phyloP scores from a whole-genome alignment of 148 eudicot species.

The Rhododendron kiyosumense region DNA sequence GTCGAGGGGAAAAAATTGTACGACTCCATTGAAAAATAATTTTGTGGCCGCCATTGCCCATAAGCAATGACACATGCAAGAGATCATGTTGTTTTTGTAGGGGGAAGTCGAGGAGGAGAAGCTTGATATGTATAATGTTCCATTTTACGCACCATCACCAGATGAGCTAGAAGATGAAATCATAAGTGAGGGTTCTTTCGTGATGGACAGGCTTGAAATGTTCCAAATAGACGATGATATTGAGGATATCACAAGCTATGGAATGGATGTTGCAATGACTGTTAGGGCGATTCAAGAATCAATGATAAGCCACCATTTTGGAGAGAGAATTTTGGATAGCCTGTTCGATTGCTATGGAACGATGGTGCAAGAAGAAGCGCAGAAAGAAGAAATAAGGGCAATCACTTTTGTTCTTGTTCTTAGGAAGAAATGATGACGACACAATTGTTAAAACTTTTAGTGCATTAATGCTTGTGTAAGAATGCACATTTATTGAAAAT shows the following conservation, averaged over 20 bases:
- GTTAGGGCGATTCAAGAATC: slow-evolving; percentile 86
- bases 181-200: slow-evolving; percentile 61
- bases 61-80: not conserved
- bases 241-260: slow-evolving; percentile 33
- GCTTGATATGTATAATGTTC: slow-evolving; percentile 66
- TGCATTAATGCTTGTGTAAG: too few species aligned
- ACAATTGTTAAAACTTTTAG: not conserved
- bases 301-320: slow-evolving; percentile 69
- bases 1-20: not conserved
- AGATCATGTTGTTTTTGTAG: slow-evolving; percentile 22
- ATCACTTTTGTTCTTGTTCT: slow-evolving; percentile 47
- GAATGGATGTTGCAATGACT: slow-evolving; percentile 52
- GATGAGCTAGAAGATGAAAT: slow-evolving; percentile 66
- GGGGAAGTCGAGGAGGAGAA: slow-evolving; percentile 62
- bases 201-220: slow-evolving; percentile 44
- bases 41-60: not conserved
- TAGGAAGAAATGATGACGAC: slow-evolving; percentile 25
- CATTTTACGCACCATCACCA: slow-evolving; percentile 78
- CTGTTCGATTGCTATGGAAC: slow-evolving; percentile 52
- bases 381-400: slow-evolving; percentile 50
- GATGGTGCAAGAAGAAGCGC: slow-evolving; percentile 58
- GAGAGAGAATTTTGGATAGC: slow-evolving; percentile 55
- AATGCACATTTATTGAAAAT: not conserved
- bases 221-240: slow-evolving; percentile 42
- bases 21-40: not conserved